Conservation (phyloP, 352 stramenopile species). For the Peronospora tabacina region DNA sequence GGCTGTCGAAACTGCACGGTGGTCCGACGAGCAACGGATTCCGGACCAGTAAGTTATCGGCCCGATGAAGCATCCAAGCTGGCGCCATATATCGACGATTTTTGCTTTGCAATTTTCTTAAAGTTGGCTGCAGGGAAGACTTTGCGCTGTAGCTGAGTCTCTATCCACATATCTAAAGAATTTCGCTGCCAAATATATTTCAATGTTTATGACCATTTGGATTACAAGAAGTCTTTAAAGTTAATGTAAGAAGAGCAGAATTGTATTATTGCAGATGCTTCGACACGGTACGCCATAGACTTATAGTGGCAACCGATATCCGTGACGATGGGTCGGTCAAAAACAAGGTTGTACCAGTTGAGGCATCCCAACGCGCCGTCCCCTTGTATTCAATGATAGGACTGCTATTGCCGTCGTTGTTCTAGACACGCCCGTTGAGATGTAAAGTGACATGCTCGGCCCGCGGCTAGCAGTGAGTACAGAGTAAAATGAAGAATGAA, state of each 20-base stretch:
- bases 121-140: no score
- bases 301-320: conserved; percentile 48
- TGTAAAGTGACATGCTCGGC: conserved; percentile 33
- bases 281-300: conserved; percentile 51
- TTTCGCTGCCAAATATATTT: no score
- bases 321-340: conserved; percentile 43
- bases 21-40: not conserved
- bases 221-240: conserved; percentile 25
- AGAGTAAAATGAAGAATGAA: not conserved
- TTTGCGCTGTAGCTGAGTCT: no score
- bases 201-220: not conserved
- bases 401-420: conserved; percentile 46
- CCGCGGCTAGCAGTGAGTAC: not conserved
- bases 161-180: no score
- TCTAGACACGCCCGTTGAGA: conserved; percentile 50
- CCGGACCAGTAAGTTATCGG: not conserved
- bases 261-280: conserved; percentile 49
- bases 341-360: conserved; percentile 38
- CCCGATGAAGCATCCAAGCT: not conserved
- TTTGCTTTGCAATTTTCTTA: not conserved
- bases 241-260: conserved; percentile 65
- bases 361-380: conserved; percentile 36
- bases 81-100: not conserved
- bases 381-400: conserved; percentile 51
- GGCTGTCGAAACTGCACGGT: not conserved